phyloP scores from a whole-genome alignment of 2,329 filamentous ascomycete genomes.

The Aspergillus fumigatiaffinis region DNA sequence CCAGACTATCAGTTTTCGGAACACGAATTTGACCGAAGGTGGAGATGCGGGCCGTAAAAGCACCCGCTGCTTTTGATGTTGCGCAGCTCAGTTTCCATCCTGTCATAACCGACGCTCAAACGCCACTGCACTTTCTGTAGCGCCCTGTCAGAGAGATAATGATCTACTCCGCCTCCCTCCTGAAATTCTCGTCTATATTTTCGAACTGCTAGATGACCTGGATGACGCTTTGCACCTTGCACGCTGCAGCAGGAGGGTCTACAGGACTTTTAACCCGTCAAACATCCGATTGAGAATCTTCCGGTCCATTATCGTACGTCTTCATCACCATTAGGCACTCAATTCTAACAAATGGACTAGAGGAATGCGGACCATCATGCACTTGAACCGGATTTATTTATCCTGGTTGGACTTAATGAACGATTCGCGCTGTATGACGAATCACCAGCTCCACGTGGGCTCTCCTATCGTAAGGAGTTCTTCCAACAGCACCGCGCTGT shows the following conservation, averaged over 20 bases:
- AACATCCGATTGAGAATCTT: no score
- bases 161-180: no score
- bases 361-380: no score
- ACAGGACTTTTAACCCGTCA: neutral
- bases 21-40: neutral
- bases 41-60: neutral
- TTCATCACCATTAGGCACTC: no score
- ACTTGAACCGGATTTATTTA: no score
- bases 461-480: neutral
- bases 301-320: no score
- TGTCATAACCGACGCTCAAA: neutral
- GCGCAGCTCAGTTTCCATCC: neutral
- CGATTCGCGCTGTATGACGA: neutral
- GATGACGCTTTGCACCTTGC: neutral
- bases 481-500: neutral
- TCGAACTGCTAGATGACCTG: neutral
- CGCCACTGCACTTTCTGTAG: neutral
- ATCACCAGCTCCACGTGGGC: neutral
- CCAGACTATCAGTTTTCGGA: neutral
- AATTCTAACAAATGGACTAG: no score
- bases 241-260: neutral
- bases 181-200: neutral
- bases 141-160: no score
- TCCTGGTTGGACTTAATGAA: no score
- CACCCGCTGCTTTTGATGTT: neutral